Evolutionary conservation across 2,329 filamentous ascomycete species (phyloP).

Genomic region (Rhynchosporium agropyri): DNA sequence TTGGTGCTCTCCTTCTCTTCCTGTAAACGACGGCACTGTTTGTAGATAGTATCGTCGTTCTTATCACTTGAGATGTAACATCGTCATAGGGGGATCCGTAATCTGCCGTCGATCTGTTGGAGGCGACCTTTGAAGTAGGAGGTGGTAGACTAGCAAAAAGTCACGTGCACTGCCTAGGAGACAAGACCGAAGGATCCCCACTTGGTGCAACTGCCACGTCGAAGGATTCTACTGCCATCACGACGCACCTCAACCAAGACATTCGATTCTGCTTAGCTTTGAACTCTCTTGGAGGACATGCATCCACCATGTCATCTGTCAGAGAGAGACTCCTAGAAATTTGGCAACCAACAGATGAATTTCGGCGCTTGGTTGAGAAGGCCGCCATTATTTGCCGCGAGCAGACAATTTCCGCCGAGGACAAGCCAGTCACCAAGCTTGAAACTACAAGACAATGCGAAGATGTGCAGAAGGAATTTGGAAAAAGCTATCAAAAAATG

Average conservation of each 20-base stretch:
- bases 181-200: neutral
- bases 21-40: neutral
- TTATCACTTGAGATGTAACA: neutral
- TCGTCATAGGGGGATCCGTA: neutral
- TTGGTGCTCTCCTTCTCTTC: conserved; percentile 3
- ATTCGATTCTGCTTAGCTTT: neutral
- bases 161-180: conserved; percentile 1
- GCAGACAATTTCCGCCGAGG: neutral
- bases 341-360: conserved; percentile 2
- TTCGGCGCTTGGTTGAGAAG: conserved; percentile 1
- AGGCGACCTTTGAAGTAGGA: conserved; percentile 5
- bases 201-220: conserved; percentile 2
- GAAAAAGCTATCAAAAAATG: neutral
- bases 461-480: neutral
- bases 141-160: neutral
- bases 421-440: neutral
- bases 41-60: neutral
- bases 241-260: neutral
- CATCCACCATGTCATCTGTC: neutral
- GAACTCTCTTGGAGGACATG: neutral
- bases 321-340: conserved; percentile 4
- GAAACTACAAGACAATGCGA: neutral
- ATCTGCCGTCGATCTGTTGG: neutral
- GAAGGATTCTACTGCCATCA: neutral
- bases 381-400: conserved; percentile 4